Percentiles rank a stretch among this genome's conserved stretches.
Conservation (phyloP, 768 basidiomycete species). For the Pulveroboletus sp. region DNA sequence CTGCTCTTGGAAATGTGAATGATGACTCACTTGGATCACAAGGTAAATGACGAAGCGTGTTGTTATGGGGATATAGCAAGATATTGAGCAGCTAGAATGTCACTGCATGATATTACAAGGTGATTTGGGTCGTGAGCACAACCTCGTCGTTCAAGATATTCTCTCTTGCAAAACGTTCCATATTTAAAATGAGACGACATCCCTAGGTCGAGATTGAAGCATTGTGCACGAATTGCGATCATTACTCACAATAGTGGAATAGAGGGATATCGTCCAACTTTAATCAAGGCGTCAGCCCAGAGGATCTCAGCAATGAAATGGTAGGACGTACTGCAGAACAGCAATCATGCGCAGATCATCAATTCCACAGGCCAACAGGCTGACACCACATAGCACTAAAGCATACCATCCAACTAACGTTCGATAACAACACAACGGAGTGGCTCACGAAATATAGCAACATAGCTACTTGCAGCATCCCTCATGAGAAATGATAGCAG, state of each 20-base stretch:
- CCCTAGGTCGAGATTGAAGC: constrained; percentile 9
- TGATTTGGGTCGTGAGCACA: constrained; percentile 6
- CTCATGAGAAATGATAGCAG: constrained; percentile 40
- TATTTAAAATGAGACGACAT: constrained; percentile 23
- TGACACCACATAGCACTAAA: constrained; percentile 3
- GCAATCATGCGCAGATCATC: not conserved
- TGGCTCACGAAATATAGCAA: constrained; percentile 37
- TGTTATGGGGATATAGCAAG: too few relatives aligned
- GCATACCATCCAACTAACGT: not conserved
- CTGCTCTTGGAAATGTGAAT: too few relatives aligned
- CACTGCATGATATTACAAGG: too few relatives aligned
- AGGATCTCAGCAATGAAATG: not conserved
- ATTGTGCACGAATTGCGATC: not conserved
- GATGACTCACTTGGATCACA: too few relatives aligned
- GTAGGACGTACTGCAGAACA: constrained; percentile 4
- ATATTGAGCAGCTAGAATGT: too few relatives aligned
- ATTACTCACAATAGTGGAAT: constrained; percentile 16
- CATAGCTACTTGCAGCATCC: constrained; percentile 45
- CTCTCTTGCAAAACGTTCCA: constrained; percentile 15
- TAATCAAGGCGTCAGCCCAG: not conserved
- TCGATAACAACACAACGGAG: not conserved
- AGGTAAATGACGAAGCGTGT: too few relatives aligned
- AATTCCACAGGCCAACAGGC: not conserved
- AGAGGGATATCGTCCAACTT: constrained; percentile 16
- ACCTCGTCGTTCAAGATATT: constrained; percentile 2